Conservation (phyloP, 306 rosid species). For the apple (Malus domestica) region DNA sequence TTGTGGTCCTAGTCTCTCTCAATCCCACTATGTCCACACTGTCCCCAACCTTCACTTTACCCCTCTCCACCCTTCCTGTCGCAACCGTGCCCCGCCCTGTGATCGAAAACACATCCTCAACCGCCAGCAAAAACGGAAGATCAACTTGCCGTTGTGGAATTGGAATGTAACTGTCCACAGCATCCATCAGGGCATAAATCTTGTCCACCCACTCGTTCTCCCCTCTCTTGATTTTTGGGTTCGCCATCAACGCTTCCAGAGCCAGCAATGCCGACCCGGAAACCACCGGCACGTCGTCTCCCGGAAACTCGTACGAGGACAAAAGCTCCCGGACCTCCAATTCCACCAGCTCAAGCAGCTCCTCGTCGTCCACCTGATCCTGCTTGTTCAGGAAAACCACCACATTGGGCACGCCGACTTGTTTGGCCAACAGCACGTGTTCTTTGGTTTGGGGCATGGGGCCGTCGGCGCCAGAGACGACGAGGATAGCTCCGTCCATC, state of each 20-base stretch:
- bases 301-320: conserved; percentile 19
- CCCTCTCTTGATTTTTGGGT: conserved; percentile 24
- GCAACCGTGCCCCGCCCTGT: conserved; percentile 32
- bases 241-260: conserved; percentile 24
- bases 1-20: conserved; percentile 21
- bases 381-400: conserved; percentile 32
- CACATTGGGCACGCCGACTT: conserved; percentile 23
- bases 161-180: conserved; percentile 23
- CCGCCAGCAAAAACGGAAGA: conserved; percentile 21
- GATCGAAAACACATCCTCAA: conserved; percentile 30
- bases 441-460: conserved; percentile 34
- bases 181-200: conserved; percentile 21
- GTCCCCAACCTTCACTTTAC: conserved; percentile 24
- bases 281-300: conserved; percentile 27
- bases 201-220: conserved; percentile 32
- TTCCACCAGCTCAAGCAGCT: conserved; percentile 28
- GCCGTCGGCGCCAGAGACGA: conserved; percentile 36
- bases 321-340: conserved; percentile 29
- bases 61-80: conserved; percentile 27
- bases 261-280: conserved; percentile 32
- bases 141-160: conserved; percentile 26
- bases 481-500: conserved; percentile 41
- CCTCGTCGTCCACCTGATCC: conserved; percentile 30
- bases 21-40: conserved; percentile 24
- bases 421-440: conserved; percentile 28